Evolutionary conservation across 768 basidiomycete genomes (phyloP), one percentile per base, ranked within the genome.

Genomic region (Tulasnella sp.): DNA sequence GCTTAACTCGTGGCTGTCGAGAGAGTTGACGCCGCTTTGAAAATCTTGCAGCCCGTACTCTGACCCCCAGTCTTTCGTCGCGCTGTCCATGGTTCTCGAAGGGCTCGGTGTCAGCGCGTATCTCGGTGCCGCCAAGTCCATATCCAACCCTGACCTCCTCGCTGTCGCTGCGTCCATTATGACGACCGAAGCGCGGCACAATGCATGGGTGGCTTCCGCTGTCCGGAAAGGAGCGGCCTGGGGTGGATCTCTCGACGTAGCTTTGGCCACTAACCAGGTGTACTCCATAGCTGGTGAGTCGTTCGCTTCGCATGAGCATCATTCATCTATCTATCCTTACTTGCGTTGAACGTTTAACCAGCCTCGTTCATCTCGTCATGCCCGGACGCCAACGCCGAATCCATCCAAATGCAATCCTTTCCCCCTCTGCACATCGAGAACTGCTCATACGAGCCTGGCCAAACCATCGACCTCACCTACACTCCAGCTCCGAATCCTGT

Each of bases 121-220:
- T 82, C 85, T 88, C 77, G 92, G 91, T 20, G 88, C 88, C 0
- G 84, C 88, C 1, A 84, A 85, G 37, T 86, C 84, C 79, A 84
- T 91, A 80, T 80, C 82, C 20, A 85, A 87, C 80, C 85, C 86
- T 82, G 86, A 84, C 37, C 88, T 88, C 82, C 82, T 89, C 29
- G 88, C 88, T 5, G 86, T 87, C 23, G 87, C 89, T 5, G 91
- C 86, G 1, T 87, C 86, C 26, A 92, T 93, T 80, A 85, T 92
- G 70, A 85, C 89, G 20, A 87, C 87, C 74, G 90, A 92, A 81
- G 86, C 90, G 32, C 87, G 90, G 42, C 91, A 92, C 77, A 86
- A 44, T 23, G 70, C 70, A 5, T 72, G 70, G 70, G 70, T 72
- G 42, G 37, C 70, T 29, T 72, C 70, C 11, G 70, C 70, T 37